These are phyloP conservation scores for Colletotrichum ledebouriae DNA, from an alignment of 2,329 filamentous ascomycete species.

Conservation along the genomic window DNA sequence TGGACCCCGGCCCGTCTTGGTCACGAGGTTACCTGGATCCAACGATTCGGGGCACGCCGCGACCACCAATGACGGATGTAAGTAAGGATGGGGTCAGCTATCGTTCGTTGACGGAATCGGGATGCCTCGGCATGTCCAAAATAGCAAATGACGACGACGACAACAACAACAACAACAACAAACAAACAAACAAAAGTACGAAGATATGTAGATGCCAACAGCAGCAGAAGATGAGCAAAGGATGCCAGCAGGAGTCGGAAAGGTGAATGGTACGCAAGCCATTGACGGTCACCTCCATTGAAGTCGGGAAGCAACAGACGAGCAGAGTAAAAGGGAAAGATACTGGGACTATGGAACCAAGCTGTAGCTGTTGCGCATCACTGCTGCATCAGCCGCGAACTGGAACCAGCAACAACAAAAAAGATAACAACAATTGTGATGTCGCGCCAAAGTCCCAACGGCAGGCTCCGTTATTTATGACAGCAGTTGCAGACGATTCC, in stretches of 20 bases:
- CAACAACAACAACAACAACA: no score
- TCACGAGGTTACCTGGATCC: constrained; percentile 33
- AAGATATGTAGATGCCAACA: neutral
- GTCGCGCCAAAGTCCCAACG: constrained; percentile 15
- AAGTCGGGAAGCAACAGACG: no score
- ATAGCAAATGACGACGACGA: constrained; percentile 2
- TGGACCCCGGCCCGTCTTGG: constrained; percentile 25
- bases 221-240: neutral
- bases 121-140: constrained; percentile 1
- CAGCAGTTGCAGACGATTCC: neutral
- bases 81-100: neutral
- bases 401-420: constrained; percentile 15
- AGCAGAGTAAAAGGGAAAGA: no score
- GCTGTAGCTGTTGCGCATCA: no score
- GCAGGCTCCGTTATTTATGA: neutral
- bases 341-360: no score
- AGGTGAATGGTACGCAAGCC: neutral
- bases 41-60: constrained; percentile 29
- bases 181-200: neutral
- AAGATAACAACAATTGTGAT: no score
- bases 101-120: constrained; percentile 6
- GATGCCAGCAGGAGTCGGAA: neutral
- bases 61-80: constrained; percentile 26
- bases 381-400: neutral
- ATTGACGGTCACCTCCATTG: no score